A percentile compares a stretch with the other conserved stretches of the same genome.
phyloP scores from a whole-genome alignment of 139 green algal genomes.

The Desmodesmus armatus region DNA sequence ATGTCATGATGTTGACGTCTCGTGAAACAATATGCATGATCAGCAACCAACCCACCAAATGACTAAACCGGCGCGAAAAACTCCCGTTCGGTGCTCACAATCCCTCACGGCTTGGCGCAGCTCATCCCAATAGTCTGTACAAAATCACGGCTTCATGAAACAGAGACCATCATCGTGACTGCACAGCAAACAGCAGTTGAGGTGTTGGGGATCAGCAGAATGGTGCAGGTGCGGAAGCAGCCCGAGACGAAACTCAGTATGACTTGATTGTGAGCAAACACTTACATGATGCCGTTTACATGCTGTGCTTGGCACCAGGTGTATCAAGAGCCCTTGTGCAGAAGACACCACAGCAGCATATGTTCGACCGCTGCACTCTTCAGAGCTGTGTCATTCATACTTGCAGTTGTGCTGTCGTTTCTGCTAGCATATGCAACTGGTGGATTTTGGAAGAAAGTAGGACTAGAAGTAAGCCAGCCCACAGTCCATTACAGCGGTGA shows the following conservation, averaged over 20 bases:
- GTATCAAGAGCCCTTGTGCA: conserved; percentile 33
- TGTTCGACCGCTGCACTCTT: neutral
- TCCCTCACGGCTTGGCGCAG: too few relatives aligned
- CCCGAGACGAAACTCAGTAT: too few relatives aligned
- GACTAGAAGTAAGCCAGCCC: conserved; percentile 32
- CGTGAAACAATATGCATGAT: too few relatives aligned
- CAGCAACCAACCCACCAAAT: too few relatives aligned
- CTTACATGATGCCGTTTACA: neutral
- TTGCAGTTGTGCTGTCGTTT: conserved; percentile 23
- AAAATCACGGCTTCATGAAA: too few relatives aligned
- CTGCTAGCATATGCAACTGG: conserved; percentile 40
- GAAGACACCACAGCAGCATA: conserved; percentile 30
- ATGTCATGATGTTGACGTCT: too few relatives aligned
- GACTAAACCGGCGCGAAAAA: too few relatives aligned
- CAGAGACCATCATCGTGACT: too few relatives aligned
- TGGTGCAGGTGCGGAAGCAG: conserved; percentile 12
- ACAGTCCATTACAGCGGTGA: conserved; percentile 45
- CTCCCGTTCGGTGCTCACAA: too few relatives aligned
- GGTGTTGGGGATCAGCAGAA: too few relatives aligned
- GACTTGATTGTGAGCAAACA: neutral
- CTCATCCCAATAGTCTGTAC: too few relatives aligned
- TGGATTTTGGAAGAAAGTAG: conserved; percentile 37
- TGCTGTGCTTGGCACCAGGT: conserved; percentile 20
- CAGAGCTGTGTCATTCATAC: neutral
- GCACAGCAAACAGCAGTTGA: too few relatives aligned